Evolutionary conservation across 768 basidiomycete species (phyloP).

Genomic region (Bullera alba): DNA sequence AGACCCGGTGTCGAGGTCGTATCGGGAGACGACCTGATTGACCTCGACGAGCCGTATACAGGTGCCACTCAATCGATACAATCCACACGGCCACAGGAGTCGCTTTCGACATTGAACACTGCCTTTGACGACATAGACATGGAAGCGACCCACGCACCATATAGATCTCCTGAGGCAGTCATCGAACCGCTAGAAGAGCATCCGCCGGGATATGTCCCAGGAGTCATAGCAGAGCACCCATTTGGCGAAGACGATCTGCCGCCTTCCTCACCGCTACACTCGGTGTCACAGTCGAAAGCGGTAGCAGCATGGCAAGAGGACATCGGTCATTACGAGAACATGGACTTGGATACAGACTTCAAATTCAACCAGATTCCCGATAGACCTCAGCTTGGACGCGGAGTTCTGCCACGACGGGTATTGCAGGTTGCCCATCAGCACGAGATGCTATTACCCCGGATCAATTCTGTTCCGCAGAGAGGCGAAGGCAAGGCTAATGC

Average conservation of each 20-base stretch:
- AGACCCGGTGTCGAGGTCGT: too few species aligned
- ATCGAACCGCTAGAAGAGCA: slow-evolving; percentile 32
- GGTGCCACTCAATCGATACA: too few species aligned
- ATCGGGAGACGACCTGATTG: too few species aligned
- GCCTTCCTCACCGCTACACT: background rate
- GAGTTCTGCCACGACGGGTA: slow-evolving; percentile 22
- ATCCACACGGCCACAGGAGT: too few species aligned
- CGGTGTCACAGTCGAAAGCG: background rate
- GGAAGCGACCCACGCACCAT: slow-evolving; percentile 27
- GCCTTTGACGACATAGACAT: slow-evolving; percentile 4
- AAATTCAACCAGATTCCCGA: slow-evolving; percentile 8
- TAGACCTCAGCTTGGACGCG: slow-evolving; percentile 28
- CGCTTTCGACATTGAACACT: too few species aligned
- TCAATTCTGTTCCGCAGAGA: slow-evolving; percentile 16
- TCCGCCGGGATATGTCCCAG: slow-evolving; percentile 27
- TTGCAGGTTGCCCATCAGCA: slow-evolving; percentile 29
- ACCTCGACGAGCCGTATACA: too few species aligned
- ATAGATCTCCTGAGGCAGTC: slow-evolving; percentile 35
- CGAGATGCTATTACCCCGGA: slow-evolving; percentile 24
- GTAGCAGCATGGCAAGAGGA: slow-evolving; percentile 12
- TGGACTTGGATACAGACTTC: slow-evolving; percentile 12
- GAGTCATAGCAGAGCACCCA: slow-evolving; percentile 27
- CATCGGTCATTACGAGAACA: slow-evolving; percentile 8
- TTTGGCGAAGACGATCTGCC: slow-evolving; percentile 17
- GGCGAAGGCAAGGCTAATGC: slow-evolving; percentile 3